Conservation (phyloP, 352 stramenopile species). For the Globisporangium canariense region DNA sequence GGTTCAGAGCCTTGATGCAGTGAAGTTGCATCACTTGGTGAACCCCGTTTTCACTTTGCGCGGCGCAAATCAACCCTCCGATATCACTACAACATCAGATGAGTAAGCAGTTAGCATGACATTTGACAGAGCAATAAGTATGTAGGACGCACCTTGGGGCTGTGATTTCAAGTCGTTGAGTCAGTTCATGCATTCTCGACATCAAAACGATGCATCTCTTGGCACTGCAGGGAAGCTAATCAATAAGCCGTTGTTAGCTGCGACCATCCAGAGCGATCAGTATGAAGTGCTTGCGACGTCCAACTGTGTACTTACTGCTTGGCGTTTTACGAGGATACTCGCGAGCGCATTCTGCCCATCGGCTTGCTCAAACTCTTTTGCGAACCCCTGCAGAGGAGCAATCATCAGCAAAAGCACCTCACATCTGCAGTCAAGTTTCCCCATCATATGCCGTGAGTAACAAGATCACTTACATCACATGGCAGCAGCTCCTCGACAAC, state of each 20-base stretch:
- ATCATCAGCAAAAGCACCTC: not conserved
- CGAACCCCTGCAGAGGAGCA: not conserved
- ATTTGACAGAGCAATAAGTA: not conserved
- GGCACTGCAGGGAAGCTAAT: conserved; percentile 6
- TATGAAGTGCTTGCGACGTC: not conserved
- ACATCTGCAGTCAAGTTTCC: not conserved
- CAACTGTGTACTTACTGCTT: not conserved
- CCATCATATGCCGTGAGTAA: not conserved
- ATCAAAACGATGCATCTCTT: conserved; percentile 3
- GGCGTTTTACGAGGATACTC: not conserved
- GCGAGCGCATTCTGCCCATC: conserved; percentile 1
- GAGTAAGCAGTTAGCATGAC: not conserved
- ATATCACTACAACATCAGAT: not conserved
- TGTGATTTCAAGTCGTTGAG: not conserved
- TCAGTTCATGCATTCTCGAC: conserved; percentile 2
- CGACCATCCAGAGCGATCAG: not conserved
- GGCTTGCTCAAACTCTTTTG: conserved; percentile 2
- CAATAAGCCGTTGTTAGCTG: not conserved
- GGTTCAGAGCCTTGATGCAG: conserved; percentile 7
- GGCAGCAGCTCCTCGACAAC: not conserved
- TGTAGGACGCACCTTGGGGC: not conserved
- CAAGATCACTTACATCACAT: conserved; percentile 4
- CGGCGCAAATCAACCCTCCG: conserved; percentile 1
- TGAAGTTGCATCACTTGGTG: conserved; percentile 3
- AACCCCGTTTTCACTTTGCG: not conserved